Conservation (phyloP, 2,329 filamentous ascomycete genomes). For the Trichoderma pleuroti region DNA sequence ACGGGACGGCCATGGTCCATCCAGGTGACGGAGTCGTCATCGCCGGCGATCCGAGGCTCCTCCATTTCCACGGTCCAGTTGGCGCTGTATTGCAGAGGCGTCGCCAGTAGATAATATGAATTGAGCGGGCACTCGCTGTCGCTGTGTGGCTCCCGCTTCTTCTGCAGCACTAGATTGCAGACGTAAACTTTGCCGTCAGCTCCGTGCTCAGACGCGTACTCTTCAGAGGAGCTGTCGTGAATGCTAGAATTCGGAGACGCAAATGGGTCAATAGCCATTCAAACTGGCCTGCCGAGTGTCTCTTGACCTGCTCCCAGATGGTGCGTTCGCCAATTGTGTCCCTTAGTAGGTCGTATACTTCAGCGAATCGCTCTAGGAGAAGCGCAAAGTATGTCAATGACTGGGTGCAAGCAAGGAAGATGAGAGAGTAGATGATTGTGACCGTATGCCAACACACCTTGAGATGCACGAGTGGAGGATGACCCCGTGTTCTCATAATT, state of each 20-base stretch:
- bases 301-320: conserved; percentile 36
- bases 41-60: conserved; percentile 15
- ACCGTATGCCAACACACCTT: conserved; percentile 16
- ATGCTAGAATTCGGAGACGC: conserved; percentile 27
- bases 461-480: neutral
- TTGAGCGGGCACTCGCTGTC: conserved; percentile 29
- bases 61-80: conserved; percentile 22
- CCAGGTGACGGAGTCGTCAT: conserved; percentile 26
- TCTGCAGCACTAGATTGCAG: conserved; percentile 49
- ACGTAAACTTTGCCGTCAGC: conserved; percentile 41
- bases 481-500: conserved; percentile 3
- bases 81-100: conserved; percentile 35
- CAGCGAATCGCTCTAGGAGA: conserved; percentile 2
- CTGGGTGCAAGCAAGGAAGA: neutral
- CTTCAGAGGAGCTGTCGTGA: conserved; percentile 14
- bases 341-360: conserved; percentile 3
- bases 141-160: conserved; percentile 24
- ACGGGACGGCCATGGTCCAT: conserved; percentile 26
- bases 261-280: conserved; percentile 47
- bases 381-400: conserved; percentile 6
- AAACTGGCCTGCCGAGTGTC: conserved; percentile 48
- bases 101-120: conserved; percentile 48
- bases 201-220: conserved; percentile 5
- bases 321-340: conserved; percentile 27
- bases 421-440: neutral